Evolutionary conservation across 768 basidiomycete species (phyloP).

Genomic region (Suillus sp.): DNA sequence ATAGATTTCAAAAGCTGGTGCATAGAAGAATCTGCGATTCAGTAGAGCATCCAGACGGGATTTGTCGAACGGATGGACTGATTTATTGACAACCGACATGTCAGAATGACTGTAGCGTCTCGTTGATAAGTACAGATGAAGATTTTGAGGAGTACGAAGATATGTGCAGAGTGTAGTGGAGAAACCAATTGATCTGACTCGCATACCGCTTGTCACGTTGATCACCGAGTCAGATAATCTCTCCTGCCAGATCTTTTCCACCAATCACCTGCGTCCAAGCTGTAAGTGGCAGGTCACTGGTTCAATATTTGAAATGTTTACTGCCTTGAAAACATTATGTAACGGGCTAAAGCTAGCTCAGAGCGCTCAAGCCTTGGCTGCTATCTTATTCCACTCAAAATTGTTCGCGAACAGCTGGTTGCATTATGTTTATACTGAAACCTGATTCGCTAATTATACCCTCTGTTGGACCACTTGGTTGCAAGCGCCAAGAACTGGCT

Average conservation of each 20-base stretch:
- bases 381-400: background rate
- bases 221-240: conserved; percentile 16
- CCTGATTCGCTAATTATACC: background rate
- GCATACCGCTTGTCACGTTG: conserved; percentile 22
- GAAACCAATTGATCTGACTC: conserved; percentile 27
- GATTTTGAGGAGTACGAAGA: background rate
- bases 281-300: background rate
- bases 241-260: conserved; percentile 11
- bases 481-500: background rate
- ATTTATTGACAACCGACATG: conserved; percentile 67
- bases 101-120: conserved; percentile 22
- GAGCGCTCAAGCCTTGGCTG: background rate
- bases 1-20: conserved; percentile 98
- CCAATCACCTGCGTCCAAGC: background rate
- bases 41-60: conserved; percentile 80
- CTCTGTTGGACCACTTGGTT: background rate
- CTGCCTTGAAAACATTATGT: background rate
- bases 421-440: background rate
- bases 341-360: background rate
- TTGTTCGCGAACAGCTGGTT: too few species aligned
- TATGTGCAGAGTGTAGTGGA: conserved; percentile 3
- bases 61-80: conserved; percentile 87
- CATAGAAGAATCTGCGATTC: conserved; percentile 93
- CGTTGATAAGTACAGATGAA: background rate
- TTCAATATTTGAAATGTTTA: background rate